Evolutionary conservation across 768 basidiomycete species (phyloP).

Genomic region (Lactarius deliciosus): DNA sequence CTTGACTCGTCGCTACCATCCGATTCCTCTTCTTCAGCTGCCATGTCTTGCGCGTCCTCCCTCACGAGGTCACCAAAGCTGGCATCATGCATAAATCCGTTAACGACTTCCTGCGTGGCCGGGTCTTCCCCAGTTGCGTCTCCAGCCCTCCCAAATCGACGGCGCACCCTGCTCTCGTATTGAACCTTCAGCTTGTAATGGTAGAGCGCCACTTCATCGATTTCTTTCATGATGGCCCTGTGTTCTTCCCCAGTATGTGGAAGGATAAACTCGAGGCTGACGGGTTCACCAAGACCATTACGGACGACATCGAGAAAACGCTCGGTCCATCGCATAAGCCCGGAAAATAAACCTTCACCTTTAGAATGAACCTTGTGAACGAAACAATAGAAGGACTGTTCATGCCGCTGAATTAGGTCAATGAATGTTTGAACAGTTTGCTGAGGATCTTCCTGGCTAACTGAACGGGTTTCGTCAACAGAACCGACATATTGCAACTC

Average conservation of each 20-base stretch:
- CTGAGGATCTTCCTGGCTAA: conserved; percentile 79
- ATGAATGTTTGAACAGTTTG: conserved; percentile 91
- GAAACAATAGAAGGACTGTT: conserved; percentile 93
- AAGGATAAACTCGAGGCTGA: conserved; percentile 87
- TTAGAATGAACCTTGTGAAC: conserved; percentile 99
- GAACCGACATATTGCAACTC: neutral
- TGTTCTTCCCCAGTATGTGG: conserved; percentile 82
- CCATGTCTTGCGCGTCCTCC: conserved; percentile 78
- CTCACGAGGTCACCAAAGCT: conserved; percentile 76
- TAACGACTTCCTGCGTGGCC: conserved; percentile 75
- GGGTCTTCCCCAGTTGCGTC: conserved; percentile 78
- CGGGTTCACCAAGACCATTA: conserved; percentile 70
- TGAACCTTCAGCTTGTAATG: conserved; percentile 94
- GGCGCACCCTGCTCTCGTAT: conserved; percentile 88
- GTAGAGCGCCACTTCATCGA: conserved; percentile 86
- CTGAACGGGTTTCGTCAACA: conserved; percentile 40
- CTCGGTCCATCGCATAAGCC: conserved; percentile 96
- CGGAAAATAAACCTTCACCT: conserved; percentile 90
- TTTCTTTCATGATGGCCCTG: conserved; percentile 72
- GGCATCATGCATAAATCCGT: conserved; percentile 78
- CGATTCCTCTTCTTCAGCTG: conserved; percentile 56
- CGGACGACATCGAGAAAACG: conserved; percentile 88
- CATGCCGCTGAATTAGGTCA: conserved; percentile 89
- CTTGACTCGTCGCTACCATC: conserved; percentile 48
- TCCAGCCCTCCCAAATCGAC: conserved; percentile 66